Conservation (phyloP, 2,329 filamentous ascomycete genomes). For the Alternaria consortialis region DNA sequence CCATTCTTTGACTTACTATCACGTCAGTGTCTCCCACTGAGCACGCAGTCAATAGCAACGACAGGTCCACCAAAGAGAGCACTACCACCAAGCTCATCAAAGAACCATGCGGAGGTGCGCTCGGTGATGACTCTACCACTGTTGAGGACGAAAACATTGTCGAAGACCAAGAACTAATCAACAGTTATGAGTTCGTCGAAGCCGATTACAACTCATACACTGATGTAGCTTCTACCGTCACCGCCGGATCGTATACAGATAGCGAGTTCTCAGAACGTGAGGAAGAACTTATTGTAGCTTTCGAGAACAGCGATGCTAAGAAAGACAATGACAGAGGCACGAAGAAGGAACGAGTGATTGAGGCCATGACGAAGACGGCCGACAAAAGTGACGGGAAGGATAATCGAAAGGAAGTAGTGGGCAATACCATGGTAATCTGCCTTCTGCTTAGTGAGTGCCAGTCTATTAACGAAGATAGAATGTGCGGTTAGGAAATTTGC, state of each 20-base stretch:
- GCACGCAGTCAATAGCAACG: not conserved
- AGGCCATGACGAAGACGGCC: too few relatives aligned
- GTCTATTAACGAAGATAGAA: not conserved
- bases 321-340: too few relatives aligned
- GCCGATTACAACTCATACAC: too few relatives aligned
- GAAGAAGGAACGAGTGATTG: too few relatives aligned
- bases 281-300: too few relatives aligned
- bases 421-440: not conserved
- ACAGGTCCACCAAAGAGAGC: not conserved
- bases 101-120: not conserved
- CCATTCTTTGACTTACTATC: not conserved
- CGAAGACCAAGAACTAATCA: too few relatives aligned
- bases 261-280: too few relatives aligned
- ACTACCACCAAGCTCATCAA: not conserved
- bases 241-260: too few relatives aligned
- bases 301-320: too few relatives aligned
- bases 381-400: not conserved
- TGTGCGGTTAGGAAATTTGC: not conserved
- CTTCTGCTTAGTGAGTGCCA: not conserved
- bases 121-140: not conserved
- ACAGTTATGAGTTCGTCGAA: too few relatives aligned
- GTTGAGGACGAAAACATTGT: too few relatives aligned
- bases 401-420: rapidly evolving
- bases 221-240: too few relatives aligned
- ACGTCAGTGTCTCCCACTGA: not conserved